Percentiles rank a stretch among this genome's conserved stretches.
Evolutionary conservation across 2,329 filamentous ascomycete genomes (phyloP).

Genomic region (Tolypocladium capitatum): DNA sequence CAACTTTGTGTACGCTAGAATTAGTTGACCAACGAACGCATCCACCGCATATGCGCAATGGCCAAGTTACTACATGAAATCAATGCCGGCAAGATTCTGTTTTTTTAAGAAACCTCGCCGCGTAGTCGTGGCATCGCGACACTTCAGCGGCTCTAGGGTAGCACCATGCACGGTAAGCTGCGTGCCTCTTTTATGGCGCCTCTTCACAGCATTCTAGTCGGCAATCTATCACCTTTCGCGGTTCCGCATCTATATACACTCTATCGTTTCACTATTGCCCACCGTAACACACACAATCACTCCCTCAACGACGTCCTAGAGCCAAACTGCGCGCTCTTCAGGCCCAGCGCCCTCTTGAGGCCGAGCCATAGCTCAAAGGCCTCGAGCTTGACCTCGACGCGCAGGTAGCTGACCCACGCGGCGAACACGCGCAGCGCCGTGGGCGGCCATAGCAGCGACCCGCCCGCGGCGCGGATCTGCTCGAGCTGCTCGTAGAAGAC

Average conservation of each 20-base stretch:
- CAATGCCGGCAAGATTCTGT: too few species aligned
- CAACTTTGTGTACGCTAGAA: too few species aligned
- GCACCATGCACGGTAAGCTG: not conserved
- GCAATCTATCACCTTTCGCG: not conserved
- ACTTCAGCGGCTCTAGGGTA: not conserved
- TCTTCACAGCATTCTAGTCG: not conserved
- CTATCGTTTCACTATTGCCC: constrained; percentile 2
- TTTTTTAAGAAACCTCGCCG: too few species aligned
- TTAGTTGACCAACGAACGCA: too few species aligned
- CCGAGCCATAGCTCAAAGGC: constrained; percentile 49
- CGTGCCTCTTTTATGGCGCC: too few species aligned
- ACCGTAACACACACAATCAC: not conserved
- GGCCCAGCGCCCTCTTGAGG: constrained; percentile 33
- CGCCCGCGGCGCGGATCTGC: constrained; percentile 30
- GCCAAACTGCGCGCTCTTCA: constrained; percentile 15
- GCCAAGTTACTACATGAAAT: too few species aligned
- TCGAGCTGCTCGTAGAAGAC: constrained; percentile 54
- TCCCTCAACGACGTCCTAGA: constrained; percentile 9
- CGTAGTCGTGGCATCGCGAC: too few species aligned
- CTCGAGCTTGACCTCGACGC: constrained; percentile 50
- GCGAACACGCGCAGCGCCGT: constrained; percentile 40
- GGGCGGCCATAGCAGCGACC: constrained; percentile 44
- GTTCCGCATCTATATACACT: constrained; percentile 5
- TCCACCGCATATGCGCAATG: too few species aligned
- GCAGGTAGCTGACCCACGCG: constrained; percentile 44